Evolutionary conservation across 2,329 filamentous ascomycete genomes (phyloP).

Genomic region (Onygenales sp.): DNA sequence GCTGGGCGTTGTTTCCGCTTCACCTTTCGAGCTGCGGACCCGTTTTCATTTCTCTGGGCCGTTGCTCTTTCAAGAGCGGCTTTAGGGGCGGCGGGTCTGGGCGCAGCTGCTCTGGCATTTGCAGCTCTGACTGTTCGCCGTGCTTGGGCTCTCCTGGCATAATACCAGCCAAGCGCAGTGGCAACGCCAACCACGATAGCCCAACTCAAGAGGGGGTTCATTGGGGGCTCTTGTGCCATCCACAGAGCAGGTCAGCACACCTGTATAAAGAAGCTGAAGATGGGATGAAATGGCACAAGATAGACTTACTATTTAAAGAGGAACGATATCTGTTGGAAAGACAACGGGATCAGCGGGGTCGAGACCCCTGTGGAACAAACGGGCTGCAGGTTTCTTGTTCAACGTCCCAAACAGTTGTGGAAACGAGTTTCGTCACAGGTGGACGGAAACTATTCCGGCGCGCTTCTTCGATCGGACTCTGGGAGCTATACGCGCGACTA

Average conservation of each 20-base stretch:
- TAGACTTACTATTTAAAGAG: conserved; percentile 19
- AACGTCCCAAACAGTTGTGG: neutral
- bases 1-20: conserved; percentile 32
- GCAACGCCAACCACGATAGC: conserved; percentile 33
- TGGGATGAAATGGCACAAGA: neutral
- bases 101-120: too few relatives aligned
- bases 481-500: neutral
- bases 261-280: neutral
- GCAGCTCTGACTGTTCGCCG: conserved; percentile 19
- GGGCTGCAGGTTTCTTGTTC: neutral
- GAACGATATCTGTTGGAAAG: conserved; percentile 27
- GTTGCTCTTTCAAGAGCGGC: conserved; percentile 22
- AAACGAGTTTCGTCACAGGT: neutral
- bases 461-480: neutral
- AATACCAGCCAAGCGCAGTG: conserved; percentile 34
- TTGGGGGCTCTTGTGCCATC: conserved; percentile 13
- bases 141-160: conserved; percentile 22
- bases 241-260: neutral
- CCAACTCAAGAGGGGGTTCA: conserved; percentile 38
- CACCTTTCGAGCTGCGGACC: conserved; percentile 28
- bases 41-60: conserved; percentile 26
- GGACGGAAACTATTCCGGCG: neutral
- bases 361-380: neutral
- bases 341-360: neutral
- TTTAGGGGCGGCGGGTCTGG: conserved; percentile 13